phyloP scores from a whole-genome alignment of 2,329 filamentous ascomycete species.

The Mycosphaerella sp. region DNA sequence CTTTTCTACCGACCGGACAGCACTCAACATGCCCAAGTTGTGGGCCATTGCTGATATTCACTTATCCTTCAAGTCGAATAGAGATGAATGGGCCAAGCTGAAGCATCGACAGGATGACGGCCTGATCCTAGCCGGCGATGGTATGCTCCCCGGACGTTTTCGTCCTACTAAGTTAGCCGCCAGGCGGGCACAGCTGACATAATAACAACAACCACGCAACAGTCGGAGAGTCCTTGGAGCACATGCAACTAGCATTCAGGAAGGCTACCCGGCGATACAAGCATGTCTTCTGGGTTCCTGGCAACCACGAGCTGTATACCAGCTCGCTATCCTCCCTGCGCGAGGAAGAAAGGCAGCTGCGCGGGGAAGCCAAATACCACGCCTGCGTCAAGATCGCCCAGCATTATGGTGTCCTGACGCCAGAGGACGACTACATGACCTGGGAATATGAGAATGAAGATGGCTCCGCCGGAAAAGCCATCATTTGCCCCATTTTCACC shows the following conservation, averaged over 20 bases:
- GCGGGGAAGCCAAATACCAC: slow-evolving; percentile 50
- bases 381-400: slow-evolving; percentile 50
- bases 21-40: slow-evolving; percentile 22
- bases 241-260: slow-evolving; percentile 36
- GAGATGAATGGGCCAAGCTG: slow-evolving; percentile 40
- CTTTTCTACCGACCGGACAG: background rate
- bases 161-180: too few species aligned
- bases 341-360: slow-evolving; percentile 32
- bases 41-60: slow-evolving; percentile 45
- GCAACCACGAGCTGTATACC: slow-evolving; percentile 55
- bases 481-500: slow-evolving; percentile 53
- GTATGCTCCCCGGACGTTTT: slow-evolving; percentile 16
- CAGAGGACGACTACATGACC: slow-evolving; percentile 49
- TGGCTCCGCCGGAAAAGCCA: slow-evolving; percentile 43
- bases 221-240: slow-evolving; percentile 32
- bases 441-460: slow-evolving; percentile 40
- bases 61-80: slow-evolving; percentile 42
- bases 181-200: too few species aligned
- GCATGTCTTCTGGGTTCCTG: slow-evolving; percentile 51
- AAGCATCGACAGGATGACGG: slow-evolving; percentile 38
- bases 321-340: slow-evolving; percentile 35
- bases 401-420: slow-evolving; percentile 48
- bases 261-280: slow-evolving; percentile 40
- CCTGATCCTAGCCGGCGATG: slow-evolving; percentile 42
- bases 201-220: background rate